These are phyloP conservation scores for Lactifluus subvellereus DNA, from an alignment of 768 basidiomycete genomes.

Conservation along the genomic window DNA sequence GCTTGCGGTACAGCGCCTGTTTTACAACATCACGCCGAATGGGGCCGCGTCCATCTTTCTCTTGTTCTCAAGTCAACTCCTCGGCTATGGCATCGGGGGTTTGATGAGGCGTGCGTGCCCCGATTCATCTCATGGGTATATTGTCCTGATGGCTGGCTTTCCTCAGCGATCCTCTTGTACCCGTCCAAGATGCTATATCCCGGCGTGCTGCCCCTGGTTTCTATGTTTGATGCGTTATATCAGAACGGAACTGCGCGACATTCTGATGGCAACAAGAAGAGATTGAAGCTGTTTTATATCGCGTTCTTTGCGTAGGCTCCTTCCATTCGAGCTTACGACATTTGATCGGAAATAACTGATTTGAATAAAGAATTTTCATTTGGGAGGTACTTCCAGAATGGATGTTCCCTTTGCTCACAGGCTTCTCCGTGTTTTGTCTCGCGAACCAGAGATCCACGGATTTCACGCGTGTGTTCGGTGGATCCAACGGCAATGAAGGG, in stretches of 20 bases:
- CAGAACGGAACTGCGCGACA: constrained; percentile 32
- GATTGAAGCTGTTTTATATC: constrained; percentile 46
- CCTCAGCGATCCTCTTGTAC: constrained; percentile 42
- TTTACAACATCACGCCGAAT: constrained; percentile 47
- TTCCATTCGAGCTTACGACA: constrained; percentile 28
- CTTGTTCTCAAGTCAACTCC: constrained; percentile 33
- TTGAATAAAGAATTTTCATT: constrained; percentile 30
- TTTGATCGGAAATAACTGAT: constrained; percentile 28
- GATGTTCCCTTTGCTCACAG: constrained; percentile 27
- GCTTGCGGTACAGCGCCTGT: constrained; percentile 42
- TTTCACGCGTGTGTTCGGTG: constrained; percentile 27
- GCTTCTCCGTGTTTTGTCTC: constrained; percentile 30
- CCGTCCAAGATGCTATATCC: constrained; percentile 51
- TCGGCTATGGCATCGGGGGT: constrained; percentile 54
- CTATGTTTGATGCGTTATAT: constrained; percentile 47
- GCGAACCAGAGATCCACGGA: constrained; percentile 25
- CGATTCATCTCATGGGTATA: not conserved
- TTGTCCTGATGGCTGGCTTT: not conserved
- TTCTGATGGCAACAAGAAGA: constrained; percentile 32
- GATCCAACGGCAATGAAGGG: constrained; percentile 27
- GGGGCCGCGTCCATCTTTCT: constrained; percentile 41
- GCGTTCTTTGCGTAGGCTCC: constrained; percentile 34
- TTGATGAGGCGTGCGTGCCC: constrained; percentile 41
- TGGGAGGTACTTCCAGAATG: constrained; percentile 25
- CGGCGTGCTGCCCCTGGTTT: constrained; percentile 40